Evolutionary conservation across 2,329 filamentous ascomycete genomes (phyloP), one percentile per base, ranked within the genome.

Genomic region (Orbilia javanica): DNA sequence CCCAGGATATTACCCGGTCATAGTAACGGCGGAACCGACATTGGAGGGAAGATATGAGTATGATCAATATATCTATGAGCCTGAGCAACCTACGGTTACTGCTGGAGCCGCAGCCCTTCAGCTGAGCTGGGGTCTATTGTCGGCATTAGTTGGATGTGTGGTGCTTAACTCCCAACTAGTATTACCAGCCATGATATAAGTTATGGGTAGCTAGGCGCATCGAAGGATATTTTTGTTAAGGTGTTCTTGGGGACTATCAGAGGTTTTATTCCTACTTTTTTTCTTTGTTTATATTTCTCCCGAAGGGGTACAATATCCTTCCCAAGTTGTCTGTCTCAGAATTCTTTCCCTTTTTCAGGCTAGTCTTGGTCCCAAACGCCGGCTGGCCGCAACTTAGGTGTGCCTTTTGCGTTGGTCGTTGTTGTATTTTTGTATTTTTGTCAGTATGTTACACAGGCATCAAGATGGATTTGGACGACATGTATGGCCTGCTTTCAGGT

Each of bases 1-100:
- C 29, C 67, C 74, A 15, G 74, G 74, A 6, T 72, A 67, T 48
- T 78, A 78, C 53, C 60, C 67, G 6, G 62, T 78, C 1, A 8
- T 72, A 10, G 53, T 78, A n/a, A 72, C 74, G 13, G 42, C 67
- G 18, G 52, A 63, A 27, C 74, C 74, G n/a, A 71, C 31, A 46
- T 20, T 53, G 22, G 22, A 57, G 8, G 50, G 11, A 5, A 11
- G 42, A 22, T 50, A 27, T 5, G 31, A 63, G 25, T 55, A 62
- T 11, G 44, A 74, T 22, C 8, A 46, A 8, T 72, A 78, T 48
- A 50, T 63, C 31, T 65, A 69, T 8, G 60, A 60, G 7, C 48
- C 22, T 8, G 36, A 31, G 15, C 34, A 52, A 15, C 52, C 50
- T 1, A 29, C 25, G n/a, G 18, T 25, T 29, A 67, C 20, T 39